phyloP scores from a whole-genome alignment of 805 yeast genomes.

The Candida verbasci region DNA sequence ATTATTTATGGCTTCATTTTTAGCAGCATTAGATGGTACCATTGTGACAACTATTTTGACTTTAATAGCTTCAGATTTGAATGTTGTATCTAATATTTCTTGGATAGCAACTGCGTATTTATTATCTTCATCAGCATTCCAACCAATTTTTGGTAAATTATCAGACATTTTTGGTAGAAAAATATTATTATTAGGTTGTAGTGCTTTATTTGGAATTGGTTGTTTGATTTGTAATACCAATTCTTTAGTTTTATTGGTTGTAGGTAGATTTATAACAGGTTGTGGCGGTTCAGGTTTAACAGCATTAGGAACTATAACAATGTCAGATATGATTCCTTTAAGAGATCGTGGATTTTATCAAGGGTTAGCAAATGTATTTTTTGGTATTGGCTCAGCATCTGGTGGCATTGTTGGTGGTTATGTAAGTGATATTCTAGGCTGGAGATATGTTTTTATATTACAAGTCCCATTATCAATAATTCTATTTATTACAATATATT shows the following conservation, averaged over 20 bases:
- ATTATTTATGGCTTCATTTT: constrained; percentile 40
- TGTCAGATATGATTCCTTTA: constrained; percentile 72
- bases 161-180: constrained; percentile 72
- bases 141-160: constrained; percentile 67
- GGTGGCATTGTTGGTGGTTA: constrained; percentile 50
- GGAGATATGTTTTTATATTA: constrained; percentile 40
- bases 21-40: constrained; percentile 66
- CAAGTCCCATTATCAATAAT: constrained; percentile 41
- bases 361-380: constrained; percentile 74
- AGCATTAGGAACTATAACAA: constrained; percentile 67
- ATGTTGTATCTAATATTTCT: constrained; percentile 57
- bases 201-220: constrained; percentile 52
- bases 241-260: constrained; percentile 43
- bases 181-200: constrained; percentile 47
- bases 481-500: constrained; percentile 33
- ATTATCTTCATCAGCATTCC: constrained; percentile 66
- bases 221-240: constrained; percentile 52
- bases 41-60: constrained; percentile 63
- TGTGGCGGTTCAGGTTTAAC: constrained; percentile 90
- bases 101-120: constrained; percentile 75
- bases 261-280: constrained; percentile 73
- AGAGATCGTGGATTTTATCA: constrained; percentile 78
- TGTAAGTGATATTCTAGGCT: constrained; percentile 51
- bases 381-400: constrained; percentile 60
- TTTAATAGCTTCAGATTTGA: constrained; percentile 64